Evolutionary conservation across 495 filamentous ascomycete genomes (phyloP), one percentile per base, ranked within the genome.

Genomic region (Parmelia sp.): DNA sequence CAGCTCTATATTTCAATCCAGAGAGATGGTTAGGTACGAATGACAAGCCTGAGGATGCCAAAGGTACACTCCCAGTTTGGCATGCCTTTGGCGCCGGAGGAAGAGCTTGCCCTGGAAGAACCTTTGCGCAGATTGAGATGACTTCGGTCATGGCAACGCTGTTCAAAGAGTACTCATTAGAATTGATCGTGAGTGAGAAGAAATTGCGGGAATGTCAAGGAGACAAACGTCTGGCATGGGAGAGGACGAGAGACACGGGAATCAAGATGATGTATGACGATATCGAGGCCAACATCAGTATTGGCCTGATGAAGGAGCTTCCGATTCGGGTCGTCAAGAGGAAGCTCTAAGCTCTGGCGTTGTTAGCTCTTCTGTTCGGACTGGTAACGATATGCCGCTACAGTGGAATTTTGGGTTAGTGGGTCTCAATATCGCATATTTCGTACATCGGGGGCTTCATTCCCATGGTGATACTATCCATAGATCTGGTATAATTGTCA

Each of bases 131-230:
- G 23, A 57, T 63, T 2, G 61, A 57, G 37, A 4, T 63, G 45
- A 63, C 35, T 39, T 57, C 42, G n/a, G 42, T 63, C 21, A 57
- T 63, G 61, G 61, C 61, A 56, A 63, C 59, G 29, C 42, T 61
- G 2, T 61, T 61, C 7, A 31, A 49, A 21, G 25, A 19, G 3
- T 57, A 55, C 49, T 63, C 35, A n/a, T 37, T 63, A 23, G 45
- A 63, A 23, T 23, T 42, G 47, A 57, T 63, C 31, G 61, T 63
- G 27, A 23, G 42, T 39, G 61, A 63, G 25, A 31, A 63, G 37
- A 57, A 25, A 7, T 19, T 44, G 49, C 33, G 23, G 23, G 59
- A 12, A 42, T 63, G 45, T 29, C 4, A 23, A 14, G 49, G 36
- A 0, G 49, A 44, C n/a, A 17, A 37, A 9, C 4, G 19, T 3